phyloP scores from a whole-genome alignment of 768 basidiomycete species.

The Naganishia vaughanmartiniae region DNA sequence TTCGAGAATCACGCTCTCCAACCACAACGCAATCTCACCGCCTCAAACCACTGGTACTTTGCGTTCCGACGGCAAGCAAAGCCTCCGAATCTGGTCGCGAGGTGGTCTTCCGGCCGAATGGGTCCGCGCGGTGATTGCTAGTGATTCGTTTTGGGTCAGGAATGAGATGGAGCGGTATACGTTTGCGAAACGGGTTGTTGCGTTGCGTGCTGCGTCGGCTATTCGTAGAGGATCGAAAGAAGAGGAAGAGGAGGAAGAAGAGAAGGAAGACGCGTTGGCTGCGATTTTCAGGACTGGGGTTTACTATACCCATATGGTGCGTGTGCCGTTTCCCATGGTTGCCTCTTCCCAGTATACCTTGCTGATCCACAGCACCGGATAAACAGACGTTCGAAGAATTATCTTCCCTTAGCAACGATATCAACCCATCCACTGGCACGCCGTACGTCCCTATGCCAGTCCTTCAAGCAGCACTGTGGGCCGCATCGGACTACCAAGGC shows the following conservation, averaged over 20 bases:
- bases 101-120: constrained; percentile 72
- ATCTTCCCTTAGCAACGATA: constrained; percentile 68
- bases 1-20: neutral
- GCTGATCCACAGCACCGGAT: neutral
- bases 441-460: constrained; percentile 67
- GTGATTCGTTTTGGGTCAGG: constrained; percentile 74
- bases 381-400: constrained; percentile 76
- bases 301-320: constrained; percentile 82
- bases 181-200: constrained; percentile 70
- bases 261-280: constrained; percentile 64
- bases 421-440: constrained; percentile 67
- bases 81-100: constrained; percentile 68
- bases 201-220: constrained; percentile 54
- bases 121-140: constrained; percentile 70
- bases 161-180: constrained; percentile 78
- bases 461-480: constrained; percentile 78
- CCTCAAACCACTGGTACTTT: constrained; percentile 27
- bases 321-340: neutral
- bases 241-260: constrained; percentile 39
- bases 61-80: constrained; percentile 19
- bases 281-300: constrained; percentile 72
- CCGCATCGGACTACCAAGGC: constrained; percentile 47
- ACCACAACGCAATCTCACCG: too few species aligned
- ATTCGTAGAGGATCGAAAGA: constrained; percentile 47
- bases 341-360: neutral